These are phyloP conservation scores for Corchorus olitorius DNA, from an alignment of 345 rosid species.

Conservation along the genomic window DNA sequence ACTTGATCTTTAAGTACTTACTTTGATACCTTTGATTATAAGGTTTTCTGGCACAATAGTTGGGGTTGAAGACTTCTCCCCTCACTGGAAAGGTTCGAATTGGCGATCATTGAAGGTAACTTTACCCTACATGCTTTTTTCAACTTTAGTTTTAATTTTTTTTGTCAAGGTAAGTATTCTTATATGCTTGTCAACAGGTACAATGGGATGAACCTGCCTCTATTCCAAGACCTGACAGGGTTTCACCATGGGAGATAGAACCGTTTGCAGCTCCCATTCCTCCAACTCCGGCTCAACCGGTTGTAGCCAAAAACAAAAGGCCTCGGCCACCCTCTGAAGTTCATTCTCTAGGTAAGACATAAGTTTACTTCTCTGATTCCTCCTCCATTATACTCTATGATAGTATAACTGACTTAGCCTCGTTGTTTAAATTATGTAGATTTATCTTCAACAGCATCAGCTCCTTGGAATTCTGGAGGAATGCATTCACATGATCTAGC, in stretches of 20 bases:
- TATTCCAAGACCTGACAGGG: conserved; percentile 73
- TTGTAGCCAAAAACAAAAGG: conserved; percentile 62
- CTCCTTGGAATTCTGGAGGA: conserved; percentile 58
- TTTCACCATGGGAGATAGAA: conserved; percentile 96
- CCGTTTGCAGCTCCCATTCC: conserved; percentile 57
- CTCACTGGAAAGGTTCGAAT: conserved; percentile 74
- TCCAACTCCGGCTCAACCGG: conserved; percentile 45
- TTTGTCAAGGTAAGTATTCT: neutral
- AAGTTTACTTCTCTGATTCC: conserved; percentile 5
- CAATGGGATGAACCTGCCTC: conserved; percentile 97
- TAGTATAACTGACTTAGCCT: conserved; percentile 21
- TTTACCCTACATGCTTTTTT: conserved; percentile 23
- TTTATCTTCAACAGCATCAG: conserved; percentile 49
- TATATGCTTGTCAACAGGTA: conserved; percentile 44
- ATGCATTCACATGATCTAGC: conserved; percentile 56
- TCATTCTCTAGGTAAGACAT: conserved; percentile 46
- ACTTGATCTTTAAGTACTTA: conserved; percentile 15
- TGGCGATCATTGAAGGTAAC: conserved; percentile 88
- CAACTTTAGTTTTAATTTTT: neutral
- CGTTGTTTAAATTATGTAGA: conserved; percentile 34
- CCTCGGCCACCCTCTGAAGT: conserved; percentile 58
- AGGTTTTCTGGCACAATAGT: conserved; percentile 91
- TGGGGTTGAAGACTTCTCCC: conserved; percentile 77
- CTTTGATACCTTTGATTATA: conserved; percentile 16
- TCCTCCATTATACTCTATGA: neutral